These are phyloP conservation scores for Clarkia xantiana DNA, from an alignment of 345 rosid species.

Conservation along the genomic window DNA sequence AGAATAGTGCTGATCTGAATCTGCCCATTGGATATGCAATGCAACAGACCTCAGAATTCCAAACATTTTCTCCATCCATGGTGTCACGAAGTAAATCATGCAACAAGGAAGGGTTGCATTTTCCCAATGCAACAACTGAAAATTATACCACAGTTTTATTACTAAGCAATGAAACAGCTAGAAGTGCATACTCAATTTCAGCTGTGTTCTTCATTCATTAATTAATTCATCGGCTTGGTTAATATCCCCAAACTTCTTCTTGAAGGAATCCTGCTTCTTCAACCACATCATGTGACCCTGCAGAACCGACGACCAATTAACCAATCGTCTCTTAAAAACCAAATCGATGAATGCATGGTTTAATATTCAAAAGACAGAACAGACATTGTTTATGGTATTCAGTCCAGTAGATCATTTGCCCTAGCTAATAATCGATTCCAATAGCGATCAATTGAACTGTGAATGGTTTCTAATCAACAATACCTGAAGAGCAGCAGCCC, in stretches of 20 bases:
- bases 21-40: too few relatives aligned
- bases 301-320: background rate
- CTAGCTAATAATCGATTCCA: background rate
- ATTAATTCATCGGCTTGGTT: constrained; percentile 11
- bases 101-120: too few relatives aligned
- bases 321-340: background rate
- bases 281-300: constrained; percentile 95
- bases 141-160: too few relatives aligned
- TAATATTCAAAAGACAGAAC: too few relatives aligned
- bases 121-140: too few relatives aligned
- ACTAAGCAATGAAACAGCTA: too few relatives aligned
- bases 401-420: background rate
- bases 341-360: background rate
- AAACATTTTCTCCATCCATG: too few relatives aligned
- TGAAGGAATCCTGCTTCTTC: constrained; percentile 76
- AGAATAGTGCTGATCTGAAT: too few relatives aligned
- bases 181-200: too few relatives aligned
- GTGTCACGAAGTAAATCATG: too few relatives aligned
- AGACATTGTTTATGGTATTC: background rate
- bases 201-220: too few relatives aligned
- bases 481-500: constrained; percentile 98
- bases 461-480: background rate
- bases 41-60: too few relatives aligned
- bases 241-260: constrained; percentile 43
- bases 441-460: background rate